Conservation (phyloP, 345 rosid species). For the Citropsis articulata region DNA sequence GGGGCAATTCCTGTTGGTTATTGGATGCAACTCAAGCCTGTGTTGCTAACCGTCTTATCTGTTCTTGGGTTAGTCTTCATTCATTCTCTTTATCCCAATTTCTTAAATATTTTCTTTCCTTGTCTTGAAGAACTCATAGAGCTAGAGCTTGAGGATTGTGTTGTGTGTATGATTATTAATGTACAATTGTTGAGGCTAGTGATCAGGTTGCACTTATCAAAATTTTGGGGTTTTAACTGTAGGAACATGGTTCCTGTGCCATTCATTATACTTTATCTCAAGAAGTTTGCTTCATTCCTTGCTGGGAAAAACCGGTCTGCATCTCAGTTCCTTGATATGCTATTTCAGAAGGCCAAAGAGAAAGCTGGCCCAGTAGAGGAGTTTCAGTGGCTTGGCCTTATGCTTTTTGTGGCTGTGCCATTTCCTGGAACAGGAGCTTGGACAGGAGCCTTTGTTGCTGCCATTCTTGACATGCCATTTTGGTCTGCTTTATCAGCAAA, state of each 20-base stretch:
- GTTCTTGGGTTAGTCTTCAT: constrained; percentile 66
- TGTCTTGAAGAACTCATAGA: not conserved
- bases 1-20: constrained; percentile 97
- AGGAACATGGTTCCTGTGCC: constrained; percentile 99
- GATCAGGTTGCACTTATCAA: constrained; percentile 1
- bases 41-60: constrained; percentile 48
- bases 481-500: constrained; percentile 78
- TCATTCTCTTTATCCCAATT: not conserved
- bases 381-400: constrained; percentile 87
- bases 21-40: constrained; percentile 89
- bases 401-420: constrained; percentile 96
- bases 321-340: constrained; percentile 52
- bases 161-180: not conserved
- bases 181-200: not conserved
- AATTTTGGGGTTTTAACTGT: constrained; percentile 22
- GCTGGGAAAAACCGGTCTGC: constrained; percentile 60
- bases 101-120: not conserved
- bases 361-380: constrained; percentile 93
- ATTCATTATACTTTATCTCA: constrained; percentile 71
- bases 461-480: constrained; percentile 87
- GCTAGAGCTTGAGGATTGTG: not conserved
- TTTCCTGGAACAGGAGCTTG: constrained; percentile 97
- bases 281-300: constrained; percentile 60
- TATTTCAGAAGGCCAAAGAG: constrained; percentile 66
- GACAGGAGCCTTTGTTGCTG: constrained; percentile 91